Conservation (phyloP, 2,329 filamentous ascomycete species). For the Diaporthe australafricana region DNA sequence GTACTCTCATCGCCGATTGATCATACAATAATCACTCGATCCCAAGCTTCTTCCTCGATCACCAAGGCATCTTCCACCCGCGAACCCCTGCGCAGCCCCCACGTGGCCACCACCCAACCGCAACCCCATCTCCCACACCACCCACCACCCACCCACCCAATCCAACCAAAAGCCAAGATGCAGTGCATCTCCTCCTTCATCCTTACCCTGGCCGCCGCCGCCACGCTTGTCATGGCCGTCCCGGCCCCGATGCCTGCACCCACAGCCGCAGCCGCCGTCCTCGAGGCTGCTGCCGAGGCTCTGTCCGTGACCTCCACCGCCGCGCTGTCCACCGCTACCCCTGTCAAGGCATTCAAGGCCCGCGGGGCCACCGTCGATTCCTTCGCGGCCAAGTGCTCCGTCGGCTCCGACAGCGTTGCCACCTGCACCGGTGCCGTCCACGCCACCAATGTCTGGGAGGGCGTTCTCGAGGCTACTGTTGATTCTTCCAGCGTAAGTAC, state of each 20-base stretch:
- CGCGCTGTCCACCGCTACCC: neutral
- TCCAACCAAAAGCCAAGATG: neutral
- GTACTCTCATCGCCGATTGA: neutral
- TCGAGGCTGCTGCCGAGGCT: neutral
- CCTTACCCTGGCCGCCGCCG: neutral
- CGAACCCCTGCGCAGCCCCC: neutral
- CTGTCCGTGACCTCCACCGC: neutral
- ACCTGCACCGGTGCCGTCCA: slow-evolving; percentile 15
- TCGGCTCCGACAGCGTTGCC: slow-evolving; percentile 9
- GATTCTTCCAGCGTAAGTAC: neutral
- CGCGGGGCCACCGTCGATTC: neutral
- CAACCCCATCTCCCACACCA: neutral
- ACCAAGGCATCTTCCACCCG: neutral
- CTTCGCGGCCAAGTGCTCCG: neutral
- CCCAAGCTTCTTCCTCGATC: neutral
- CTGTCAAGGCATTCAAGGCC: neutral
- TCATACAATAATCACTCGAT: neutral
- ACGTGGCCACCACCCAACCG: slow-evolving; percentile 1
- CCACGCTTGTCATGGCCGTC: neutral
- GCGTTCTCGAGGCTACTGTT: neutral
- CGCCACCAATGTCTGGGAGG: neutral
- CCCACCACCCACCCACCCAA: neutral
- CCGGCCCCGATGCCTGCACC: neutral
- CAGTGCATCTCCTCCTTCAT: slow-evolving; percentile 10
- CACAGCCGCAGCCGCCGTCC: neutral